Conservation (phyloP, 1,284 basidiomycete species). For the Ustilago shanxiensis region DNA sequence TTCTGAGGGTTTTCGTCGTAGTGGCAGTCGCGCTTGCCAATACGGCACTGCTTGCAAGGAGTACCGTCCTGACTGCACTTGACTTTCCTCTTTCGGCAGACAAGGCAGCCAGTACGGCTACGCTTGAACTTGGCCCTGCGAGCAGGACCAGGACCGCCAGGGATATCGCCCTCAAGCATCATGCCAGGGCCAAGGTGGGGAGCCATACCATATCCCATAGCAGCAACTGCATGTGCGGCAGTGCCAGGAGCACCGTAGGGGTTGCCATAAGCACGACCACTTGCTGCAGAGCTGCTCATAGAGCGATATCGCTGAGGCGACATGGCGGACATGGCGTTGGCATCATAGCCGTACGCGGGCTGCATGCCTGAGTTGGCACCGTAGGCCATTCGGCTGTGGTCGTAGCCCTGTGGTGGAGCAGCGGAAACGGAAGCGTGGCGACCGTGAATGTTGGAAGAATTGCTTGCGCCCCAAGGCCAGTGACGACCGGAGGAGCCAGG, state of each 20-base stretch:
- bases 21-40: conserved; percentile 65
- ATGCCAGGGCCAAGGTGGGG: conserved; percentile 48
- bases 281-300: conserved; percentile 53
- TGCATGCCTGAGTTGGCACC: conserved; percentile 38
- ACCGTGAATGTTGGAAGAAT: conserved; percentile 36
- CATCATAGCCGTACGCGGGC: conserved; percentile 44
- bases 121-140: conserved; percentile 64
- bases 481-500: conserved; percentile 45
- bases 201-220: conserved; percentile 52
- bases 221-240: conserved; percentile 44
- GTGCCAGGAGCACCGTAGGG: conserved; percentile 43
- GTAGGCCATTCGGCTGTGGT: conserved; percentile 49
- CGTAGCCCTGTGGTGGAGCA: conserved; percentile 46
- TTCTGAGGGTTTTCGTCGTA: conserved; percentile 62
- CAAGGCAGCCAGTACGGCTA: conserved; percentile 60
- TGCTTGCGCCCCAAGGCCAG: conserved; percentile 52
- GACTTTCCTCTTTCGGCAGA: conserved; percentile 66
- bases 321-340: conserved; percentile 43
- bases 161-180: conserved; percentile 48
- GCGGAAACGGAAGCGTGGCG: conserved; percentile 54
- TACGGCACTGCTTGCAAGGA: conserved; percentile 65
- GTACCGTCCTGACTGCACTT: conserved; percentile 65
- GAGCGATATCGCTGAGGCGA: conserved; percentile 53
- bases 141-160: conserved; percentile 52
- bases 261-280: conserved; percentile 48